These are phyloP conservation scores for Gymnopus androsaceus DNA, from an alignment of 1,284 basidiomycete genomes.

Conservation along the genomic window DNA sequence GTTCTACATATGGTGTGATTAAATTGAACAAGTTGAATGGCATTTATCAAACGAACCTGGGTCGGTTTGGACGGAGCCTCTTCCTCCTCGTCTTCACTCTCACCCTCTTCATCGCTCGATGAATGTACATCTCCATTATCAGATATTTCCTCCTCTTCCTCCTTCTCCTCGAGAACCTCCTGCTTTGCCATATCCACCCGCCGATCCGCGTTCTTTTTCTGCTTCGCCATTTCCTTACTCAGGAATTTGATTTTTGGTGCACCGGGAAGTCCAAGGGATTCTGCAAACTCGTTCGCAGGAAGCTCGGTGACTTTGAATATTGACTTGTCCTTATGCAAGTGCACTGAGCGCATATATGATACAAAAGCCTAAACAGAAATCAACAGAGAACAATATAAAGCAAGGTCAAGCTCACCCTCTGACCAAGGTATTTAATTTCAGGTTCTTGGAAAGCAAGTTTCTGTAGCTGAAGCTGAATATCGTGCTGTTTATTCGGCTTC, in stretches of 20 bases:
- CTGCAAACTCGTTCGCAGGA: conserved; percentile 84
- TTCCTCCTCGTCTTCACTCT: conserved; percentile 14
- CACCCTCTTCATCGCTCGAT: conserved; percentile 29
- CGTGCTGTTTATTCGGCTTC: conserved; percentile 85
- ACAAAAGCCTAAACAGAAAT: conserved; percentile 81
- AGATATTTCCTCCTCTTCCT: conserved; percentile 26
- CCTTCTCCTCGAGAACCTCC: conserved; percentile 33
- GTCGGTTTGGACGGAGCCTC: conserved; percentile 19
- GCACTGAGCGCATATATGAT: conserved; percentile 91
- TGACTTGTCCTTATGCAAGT: conserved; percentile 93
- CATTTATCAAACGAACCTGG: conserved; percentile 27
- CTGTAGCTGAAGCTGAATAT: conserved; percentile 88
- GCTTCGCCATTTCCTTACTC: conserved; percentile 70
- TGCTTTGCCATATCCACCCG: conserved; percentile 38
- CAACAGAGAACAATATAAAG: conserved; percentile 1
- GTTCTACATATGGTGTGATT: conserved; percentile 20
- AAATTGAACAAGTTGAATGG: neutral
- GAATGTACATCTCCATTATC: conserved; percentile 21
- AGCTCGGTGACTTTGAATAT: conserved; percentile 87
- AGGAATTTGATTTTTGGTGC: conserved; percentile 95
- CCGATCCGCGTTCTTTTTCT: conserved; percentile 72
- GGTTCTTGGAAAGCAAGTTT: conserved; percentile 94
- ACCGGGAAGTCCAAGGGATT: conserved; percentile 90
- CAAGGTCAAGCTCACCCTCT: conserved; percentile 64
- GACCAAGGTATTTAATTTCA: conserved; percentile 96